A percentile compares a stretch with the other conserved stretches of the same genome.
Evolutionary conservation across 192 early-diverging fungal species (phyloP).

Genomic region (Linnemannia hyalina): DNA sequence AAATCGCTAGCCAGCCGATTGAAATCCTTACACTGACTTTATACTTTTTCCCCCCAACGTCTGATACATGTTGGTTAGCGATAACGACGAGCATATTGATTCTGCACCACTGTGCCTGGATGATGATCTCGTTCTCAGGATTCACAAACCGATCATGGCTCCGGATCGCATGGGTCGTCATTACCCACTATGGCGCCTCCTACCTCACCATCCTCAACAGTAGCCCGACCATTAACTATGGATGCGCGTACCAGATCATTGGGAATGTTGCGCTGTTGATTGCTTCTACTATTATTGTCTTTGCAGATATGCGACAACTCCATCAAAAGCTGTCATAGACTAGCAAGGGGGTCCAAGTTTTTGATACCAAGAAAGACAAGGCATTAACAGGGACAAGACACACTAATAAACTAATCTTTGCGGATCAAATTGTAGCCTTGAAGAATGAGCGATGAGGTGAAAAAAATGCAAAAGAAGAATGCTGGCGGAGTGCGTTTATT

Average conservation of each 20-base stretch:
- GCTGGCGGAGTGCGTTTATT: neutral
- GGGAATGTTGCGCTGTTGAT: constrained; percentile 29
- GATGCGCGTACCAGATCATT: constrained; percentile 43
- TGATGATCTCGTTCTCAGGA: constrained; percentile 81
- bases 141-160: constrained; percentile 60
- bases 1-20: neutral
- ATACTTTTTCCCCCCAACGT: neutral
- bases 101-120: constrained; percentile 80
- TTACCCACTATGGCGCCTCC: constrained; percentile 77
- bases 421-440: neutral
- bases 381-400: neutral
- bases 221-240: constrained; percentile 23
- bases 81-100: constrained; percentile 78
- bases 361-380: neutral
- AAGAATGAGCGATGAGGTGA: neutral
- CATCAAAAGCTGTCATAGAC: constrained; percentile 28
- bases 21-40: neutral
- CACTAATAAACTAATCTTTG: neutral
- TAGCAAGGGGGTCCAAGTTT: neutral
- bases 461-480: neutral
- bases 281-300: constrained; percentile 35
- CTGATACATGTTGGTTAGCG: constrained; percentile 55
- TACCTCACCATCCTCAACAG: constrained; percentile 60
- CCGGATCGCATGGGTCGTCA: constrained; percentile 65
- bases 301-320: constrained; percentile 33